Conservation (phyloP, 2,329 filamentous ascomycete genomes). For the Epichloe baconii region DNA sequence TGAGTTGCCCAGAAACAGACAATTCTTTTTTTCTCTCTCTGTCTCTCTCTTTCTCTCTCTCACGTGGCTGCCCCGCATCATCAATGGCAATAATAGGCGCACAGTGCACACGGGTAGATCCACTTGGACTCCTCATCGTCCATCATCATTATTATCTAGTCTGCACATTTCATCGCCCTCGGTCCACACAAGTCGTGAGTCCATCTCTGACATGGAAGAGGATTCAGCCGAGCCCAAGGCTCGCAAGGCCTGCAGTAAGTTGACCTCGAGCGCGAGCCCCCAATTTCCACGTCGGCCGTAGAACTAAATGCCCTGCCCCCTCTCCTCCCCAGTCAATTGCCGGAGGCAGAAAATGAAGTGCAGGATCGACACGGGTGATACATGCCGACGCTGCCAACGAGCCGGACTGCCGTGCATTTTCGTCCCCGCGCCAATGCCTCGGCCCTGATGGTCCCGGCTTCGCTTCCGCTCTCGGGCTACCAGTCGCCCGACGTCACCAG, state of each 20-base stretch:
- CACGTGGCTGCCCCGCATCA: too few relatives aligned
- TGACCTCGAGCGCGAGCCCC: not conserved
- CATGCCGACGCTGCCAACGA: constrained; percentile 21
- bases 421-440: constrained; percentile 24
- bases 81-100: too few relatives aligned
- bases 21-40: too few relatives aligned
- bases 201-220: not conserved
- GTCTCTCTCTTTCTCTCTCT: not conserved
- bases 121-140: too few relatives aligned
- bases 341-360: constrained; percentile 24
- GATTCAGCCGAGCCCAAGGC: constrained; percentile 3
- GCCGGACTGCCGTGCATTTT: constrained; percentile 26
- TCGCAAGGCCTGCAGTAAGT: constrained; percentile 4
- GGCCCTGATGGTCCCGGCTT: constrained; percentile 4
- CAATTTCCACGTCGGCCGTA: not conserved
- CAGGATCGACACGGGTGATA: constrained; percentile 19
- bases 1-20: not conserved
- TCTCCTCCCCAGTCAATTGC: constrained; percentile 12
- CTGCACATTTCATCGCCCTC: too few relatives aligned
- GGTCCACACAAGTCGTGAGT: too few relatives aligned
- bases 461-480: constrained; percentile 6
- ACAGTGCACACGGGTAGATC: too few relatives aligned
- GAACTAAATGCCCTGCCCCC: not conserved
- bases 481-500: not conserved
- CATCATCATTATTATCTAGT: too few relatives aligned